A percentile compares a stretch with the other conserved stretches of the same genome.
These are phyloP conservation scores for Mikania micrantha DNA, from an alignment of 129 eudicot species.

Conservation along the genomic window DNA sequence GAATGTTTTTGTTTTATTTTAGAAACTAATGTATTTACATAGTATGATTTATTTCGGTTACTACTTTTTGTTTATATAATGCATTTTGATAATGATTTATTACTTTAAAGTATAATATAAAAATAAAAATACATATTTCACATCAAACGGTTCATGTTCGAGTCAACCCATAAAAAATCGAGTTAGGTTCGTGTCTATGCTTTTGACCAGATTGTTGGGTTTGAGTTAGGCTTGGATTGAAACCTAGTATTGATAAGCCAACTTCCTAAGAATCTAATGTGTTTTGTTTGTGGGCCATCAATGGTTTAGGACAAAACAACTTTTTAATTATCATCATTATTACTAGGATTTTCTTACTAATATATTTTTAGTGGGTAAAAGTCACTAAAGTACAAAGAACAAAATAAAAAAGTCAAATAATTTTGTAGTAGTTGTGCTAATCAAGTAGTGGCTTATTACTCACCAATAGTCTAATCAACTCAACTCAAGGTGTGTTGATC, in stretches of 20 bases:
- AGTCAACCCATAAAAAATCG: too few relatives aligned
- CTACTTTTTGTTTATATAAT: too few relatives aligned
- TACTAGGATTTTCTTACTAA: neutral
- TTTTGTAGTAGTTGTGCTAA: conserved; percentile 14
- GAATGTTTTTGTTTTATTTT: too few relatives aligned
- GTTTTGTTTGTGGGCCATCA: neutral
- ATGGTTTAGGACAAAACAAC: neutral
- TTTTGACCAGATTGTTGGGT: too few relatives aligned
- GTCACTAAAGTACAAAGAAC: conserved; percentile 10
- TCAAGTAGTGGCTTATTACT: conserved; percentile 14
- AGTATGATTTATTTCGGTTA: too few relatives aligned
- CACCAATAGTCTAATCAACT: neutral
- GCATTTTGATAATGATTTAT: too few relatives aligned
- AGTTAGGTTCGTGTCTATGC: too few relatives aligned
- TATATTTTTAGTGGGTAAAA: neutral
- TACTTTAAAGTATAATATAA: too few relatives aligned
- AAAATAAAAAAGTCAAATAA: conserved; percentile 22
- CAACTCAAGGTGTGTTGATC: neutral
- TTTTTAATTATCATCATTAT: neutral
- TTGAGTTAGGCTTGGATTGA: too few relatives aligned
- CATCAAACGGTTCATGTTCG: too few relatives aligned
- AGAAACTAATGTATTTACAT: too few relatives aligned
- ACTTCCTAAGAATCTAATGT: neutral
- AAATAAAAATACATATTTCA: too few relatives aligned
- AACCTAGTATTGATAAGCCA: neutral